Evolutionary conservation across 2,329 filamentous ascomycete genomes (phyloP).

Genomic region (Pyrenochaeta sp.): DNA sequence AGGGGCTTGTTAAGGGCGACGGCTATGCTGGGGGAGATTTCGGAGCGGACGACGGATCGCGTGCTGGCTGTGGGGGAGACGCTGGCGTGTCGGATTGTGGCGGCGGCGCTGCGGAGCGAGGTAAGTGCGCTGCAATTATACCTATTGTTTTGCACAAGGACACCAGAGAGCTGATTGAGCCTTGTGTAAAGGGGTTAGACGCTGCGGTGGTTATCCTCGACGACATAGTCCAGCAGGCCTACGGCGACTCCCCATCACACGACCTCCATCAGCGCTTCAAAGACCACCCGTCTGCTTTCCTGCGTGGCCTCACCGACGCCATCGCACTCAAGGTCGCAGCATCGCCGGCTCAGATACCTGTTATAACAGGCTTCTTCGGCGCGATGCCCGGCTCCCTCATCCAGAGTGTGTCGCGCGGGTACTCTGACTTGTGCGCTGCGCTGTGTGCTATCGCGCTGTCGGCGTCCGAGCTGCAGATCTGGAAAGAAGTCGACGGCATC

Average conservation of each 20-base stretch:
- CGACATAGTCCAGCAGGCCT: slow-evolving; percentile 56
- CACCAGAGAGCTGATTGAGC: no score
- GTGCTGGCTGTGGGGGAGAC: slow-evolving; percentile 18
- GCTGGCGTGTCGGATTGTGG: slow-evolving; percentile 13
- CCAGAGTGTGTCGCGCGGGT: slow-evolving; percentile 88
- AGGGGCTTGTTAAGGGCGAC: slow-evolving; percentile 71
- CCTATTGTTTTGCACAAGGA: no score
- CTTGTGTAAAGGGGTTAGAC: slow-evolving; percentile 8
- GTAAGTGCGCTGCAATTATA: neutral
- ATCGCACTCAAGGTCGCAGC: slow-evolving; percentile 48
- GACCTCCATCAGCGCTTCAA: slow-evolving; percentile 52
- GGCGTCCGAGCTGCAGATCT: slow-evolving; percentile 89
- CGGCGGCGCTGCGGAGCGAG: slow-evolving; percentile 10
- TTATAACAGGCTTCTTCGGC: slow-evolving; percentile 87
- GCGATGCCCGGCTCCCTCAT: slow-evolving; percentile 87
- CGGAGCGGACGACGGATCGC: slow-evolving; percentile 13
- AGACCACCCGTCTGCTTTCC: slow-evolving; percentile 37
- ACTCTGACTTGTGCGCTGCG: slow-evolving; percentile 93
- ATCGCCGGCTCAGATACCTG: slow-evolving; percentile 50
- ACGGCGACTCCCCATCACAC: slow-evolving; percentile 43
- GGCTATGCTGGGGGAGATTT: slow-evolving; percentile 15
- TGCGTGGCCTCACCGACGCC: slow-evolving; percentile 20
- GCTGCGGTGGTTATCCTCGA: slow-evolving; percentile 11
- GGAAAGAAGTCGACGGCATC: slow-evolving; percentile 98
- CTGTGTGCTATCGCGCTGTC: slow-evolving; percentile 83